Conservation (phyloP, 1,139 yeast species). For the Saccharomycopsis hybrid region DNA sequence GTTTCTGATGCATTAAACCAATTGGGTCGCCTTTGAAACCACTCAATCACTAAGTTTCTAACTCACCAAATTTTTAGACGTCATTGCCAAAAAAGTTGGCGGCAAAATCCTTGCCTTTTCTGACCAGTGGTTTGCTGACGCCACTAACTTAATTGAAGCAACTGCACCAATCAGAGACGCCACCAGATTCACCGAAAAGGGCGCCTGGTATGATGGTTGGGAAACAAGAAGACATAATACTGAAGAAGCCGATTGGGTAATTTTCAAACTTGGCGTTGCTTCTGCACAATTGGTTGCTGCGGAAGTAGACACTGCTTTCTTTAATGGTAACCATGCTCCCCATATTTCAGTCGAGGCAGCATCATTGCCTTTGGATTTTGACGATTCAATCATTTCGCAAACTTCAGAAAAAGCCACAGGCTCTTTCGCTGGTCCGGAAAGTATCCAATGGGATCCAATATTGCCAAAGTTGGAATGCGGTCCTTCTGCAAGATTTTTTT, state of each 20-base stretch:
- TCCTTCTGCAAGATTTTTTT: constrained; percentile 80
- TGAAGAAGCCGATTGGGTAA: constrained; percentile 80
- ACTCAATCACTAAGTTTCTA: neutral
- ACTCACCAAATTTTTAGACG: too few relatives aligned
- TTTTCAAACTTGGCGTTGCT: constrained; percentile 78
- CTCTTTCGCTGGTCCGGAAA: too few relatives aligned
- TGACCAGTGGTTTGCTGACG: constrained; percentile 95
- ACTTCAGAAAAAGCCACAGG: too few relatives aligned
- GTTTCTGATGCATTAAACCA: too few relatives aligned
- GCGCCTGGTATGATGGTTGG: constrained; percentile 99
- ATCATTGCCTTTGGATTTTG: too few relatives aligned
- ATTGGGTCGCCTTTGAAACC: too few relatives aligned
- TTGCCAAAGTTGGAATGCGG: constrained; percentile 75
- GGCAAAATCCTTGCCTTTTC: constrained; percentile 64
- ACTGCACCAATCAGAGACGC: constrained; percentile 74
- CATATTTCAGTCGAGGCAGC: constrained; percentile 63
- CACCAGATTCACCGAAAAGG: constrained; percentile 70
- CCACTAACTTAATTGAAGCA: constrained; percentile 81
- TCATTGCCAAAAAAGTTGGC: constrained; percentile 79
- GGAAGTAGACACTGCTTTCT: constrained; percentile 88
- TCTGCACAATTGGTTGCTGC: constrained; percentile 74
- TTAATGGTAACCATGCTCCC: constrained; percentile 95
- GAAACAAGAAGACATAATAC: constrained; percentile 91
- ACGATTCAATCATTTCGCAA: constrained; percentile 27
- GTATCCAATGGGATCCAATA: constrained; percentile 59